Base-by-base conservation (phyloP, 441 rosid genomes). In the Pelargonium exstipulatum region DNA sequence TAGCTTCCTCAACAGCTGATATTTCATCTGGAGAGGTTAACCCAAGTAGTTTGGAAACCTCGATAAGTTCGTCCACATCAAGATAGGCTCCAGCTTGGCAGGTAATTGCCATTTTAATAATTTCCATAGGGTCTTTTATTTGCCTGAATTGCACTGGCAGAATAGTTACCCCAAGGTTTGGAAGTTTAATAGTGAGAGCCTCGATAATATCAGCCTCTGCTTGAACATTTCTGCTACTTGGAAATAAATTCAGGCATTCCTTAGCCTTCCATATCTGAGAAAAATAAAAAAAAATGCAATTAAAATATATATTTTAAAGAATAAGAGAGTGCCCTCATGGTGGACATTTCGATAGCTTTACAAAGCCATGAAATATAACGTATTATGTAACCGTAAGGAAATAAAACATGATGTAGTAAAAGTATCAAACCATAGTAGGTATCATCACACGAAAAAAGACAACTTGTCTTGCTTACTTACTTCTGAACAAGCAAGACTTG, bases 201-300 rank as follows among this genome's bases (percentile, higher is more conserved):
- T 90, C 94, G 26, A 92, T 89, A 67, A 85, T 70, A 80, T 89
- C 94, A 63, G 87, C 84, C 86, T 92, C 99, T 37, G 92, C 92
- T 85, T 81, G 86, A 74, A 95, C 90, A 71, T 75, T 80, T 73
- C 88, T 88, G 88, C 95, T 92, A 71, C 78, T 86, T 71, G 96
- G 92, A 81, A 88, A 88, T 75, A 95, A 76, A 81, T 79, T 87
- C 57, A 95, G 83, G 80, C 98, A 95, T 80, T 92, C 99, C 85
- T 87, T 95, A 46, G 99, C 99, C 85, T 83, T 92, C 98, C 96
- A 90, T 69, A 95, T 92, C 99, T 92, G 88, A 73, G 72, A 74
- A 66, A 67, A 74, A 70, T 79, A 66, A 63, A 37, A 72, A 72
- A 58, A 80, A 67, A 61, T 10, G 10, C 62, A 57, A 8, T 57